phyloP scores from a whole-genome alignment of 2,329 filamentous ascomycete genomes.

The Macrophomina pseudophaseolina region DNA sequence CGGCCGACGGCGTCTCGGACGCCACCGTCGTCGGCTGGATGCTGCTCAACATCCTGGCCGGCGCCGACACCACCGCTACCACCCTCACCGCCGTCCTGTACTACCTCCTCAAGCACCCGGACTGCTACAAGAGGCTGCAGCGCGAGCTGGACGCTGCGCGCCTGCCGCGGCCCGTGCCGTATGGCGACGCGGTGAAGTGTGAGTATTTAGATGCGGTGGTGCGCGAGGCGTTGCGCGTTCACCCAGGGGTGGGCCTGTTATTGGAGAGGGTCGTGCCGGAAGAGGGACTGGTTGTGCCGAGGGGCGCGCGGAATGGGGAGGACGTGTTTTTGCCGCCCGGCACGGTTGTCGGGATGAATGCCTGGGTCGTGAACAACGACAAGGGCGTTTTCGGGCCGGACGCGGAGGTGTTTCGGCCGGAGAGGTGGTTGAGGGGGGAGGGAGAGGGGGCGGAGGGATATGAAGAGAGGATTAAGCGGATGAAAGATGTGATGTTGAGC shows the following conservation, averaged over 20 bases:
- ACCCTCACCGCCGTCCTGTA: constrained; percentile 40
- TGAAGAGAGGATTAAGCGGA: constrained; percentile 31
- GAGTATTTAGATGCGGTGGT: constrained; percentile 42
- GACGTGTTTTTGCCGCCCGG: constrained; percentile 40
- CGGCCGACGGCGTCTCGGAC: constrained; percentile 33
- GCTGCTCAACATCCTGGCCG: constrained; percentile 42
- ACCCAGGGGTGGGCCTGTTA: constrained; percentile 41
- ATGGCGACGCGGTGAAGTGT: too few relatives aligned
- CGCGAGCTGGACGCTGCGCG: constrained; percentile 36
- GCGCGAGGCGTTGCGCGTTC: constrained; percentile 46
- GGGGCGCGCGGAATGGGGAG: constrained; percentile 19
- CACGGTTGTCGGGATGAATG: constrained; percentile 51
- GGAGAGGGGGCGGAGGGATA: constrained; percentile 28
- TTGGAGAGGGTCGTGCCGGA: constrained; percentile 37
- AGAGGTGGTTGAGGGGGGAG: constrained; percentile 48
- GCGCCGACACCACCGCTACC: constrained; percentile 43
- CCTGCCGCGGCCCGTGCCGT: constrained; percentile 33
- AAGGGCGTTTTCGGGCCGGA: constrained; percentile 46
- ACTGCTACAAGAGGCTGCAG: constrained; percentile 39
- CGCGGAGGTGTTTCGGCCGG: constrained; percentile 48
- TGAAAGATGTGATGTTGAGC: constrained; percentile 1
- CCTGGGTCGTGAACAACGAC: constrained; percentile 51
- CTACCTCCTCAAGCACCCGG: constrained; percentile 41
- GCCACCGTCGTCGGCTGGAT: constrained; percentile 40
- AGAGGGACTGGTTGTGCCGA: constrained; percentile 40